Percentiles rank a stretch among this genome's conserved stretches.
Conservation (phyloP, 306 rosid genomes). For the Medicago lupulina region DNA sequence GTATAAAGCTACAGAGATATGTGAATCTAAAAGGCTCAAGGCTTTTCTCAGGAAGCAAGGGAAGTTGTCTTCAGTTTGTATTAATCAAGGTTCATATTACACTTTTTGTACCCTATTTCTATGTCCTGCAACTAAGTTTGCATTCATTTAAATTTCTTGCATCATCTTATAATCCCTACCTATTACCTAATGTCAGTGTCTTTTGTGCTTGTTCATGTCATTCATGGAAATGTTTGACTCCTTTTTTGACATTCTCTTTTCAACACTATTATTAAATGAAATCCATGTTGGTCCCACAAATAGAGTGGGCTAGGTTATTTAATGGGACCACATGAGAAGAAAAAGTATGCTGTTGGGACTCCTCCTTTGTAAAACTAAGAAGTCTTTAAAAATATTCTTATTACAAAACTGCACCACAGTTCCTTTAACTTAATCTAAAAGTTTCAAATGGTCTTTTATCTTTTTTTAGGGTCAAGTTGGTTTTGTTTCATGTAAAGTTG, state of each 20-base stretch:
- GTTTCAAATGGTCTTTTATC: not conserved
- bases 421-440: not conserved
- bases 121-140: not conserved
- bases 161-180: slow-evolving; percentile 2
- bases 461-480: not conserved
- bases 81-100: slow-evolving; percentile 61
- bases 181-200: slow-evolving; percentile 18
- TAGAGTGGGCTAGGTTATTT: not conserved
- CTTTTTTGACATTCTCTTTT: not conserved
- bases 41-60: slow-evolving; percentile 77
- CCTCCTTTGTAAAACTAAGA: not conserved
- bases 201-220: not conserved
- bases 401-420: not conserved
- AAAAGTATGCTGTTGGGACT: not conserved
- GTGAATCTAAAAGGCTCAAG: slow-evolving; percentile 66
- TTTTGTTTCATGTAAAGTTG: not conserved
- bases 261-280: not conserved
- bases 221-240: not conserved
- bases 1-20: slow-evolving; percentile 71
- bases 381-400: not conserved
- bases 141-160: not conserved
- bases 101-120: not conserved
- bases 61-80: slow-evolving; percentile 66
- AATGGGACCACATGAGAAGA: not conserved
- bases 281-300: slow-evolving; percentile 7